Evolutionary conservation across 2,329 filamentous ascomycete species (phyloP).

Genomic region (Escovopsis sp.): DNA sequence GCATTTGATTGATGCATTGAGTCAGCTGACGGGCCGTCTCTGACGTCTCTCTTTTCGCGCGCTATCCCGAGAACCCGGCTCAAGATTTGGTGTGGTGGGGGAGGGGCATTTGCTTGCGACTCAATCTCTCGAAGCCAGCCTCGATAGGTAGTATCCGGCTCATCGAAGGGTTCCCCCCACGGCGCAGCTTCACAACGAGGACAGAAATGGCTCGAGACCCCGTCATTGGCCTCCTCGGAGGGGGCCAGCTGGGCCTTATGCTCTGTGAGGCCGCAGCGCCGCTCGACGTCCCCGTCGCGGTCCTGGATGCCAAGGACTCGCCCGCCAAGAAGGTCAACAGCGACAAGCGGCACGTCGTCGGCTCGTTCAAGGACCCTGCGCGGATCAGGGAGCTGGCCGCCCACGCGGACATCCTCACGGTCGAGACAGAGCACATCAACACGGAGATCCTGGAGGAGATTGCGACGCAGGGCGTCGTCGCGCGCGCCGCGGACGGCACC

Average conservation of each 20-base stretch:
- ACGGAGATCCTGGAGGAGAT: conserved; percentile 82
- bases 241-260: conserved; percentile 82
- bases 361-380: conserved; percentile 73
- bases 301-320: conserved; percentile 62
- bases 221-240: conserved; percentile 39
- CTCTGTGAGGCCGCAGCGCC: conserved; percentile 67
- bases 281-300: conserved; percentile 62
- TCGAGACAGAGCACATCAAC: conserved; percentile 92
- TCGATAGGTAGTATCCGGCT: neutral
- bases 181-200: no score
- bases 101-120: neutral
- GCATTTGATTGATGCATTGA: no score
- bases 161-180: neutral
- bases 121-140: conserved; percentile 10
- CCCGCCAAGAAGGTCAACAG: conserved; percentile 79
- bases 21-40: no score
- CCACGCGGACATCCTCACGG: conserved; percentile 66
- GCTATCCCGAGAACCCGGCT: no score
- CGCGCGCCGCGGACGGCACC: conserved; percentile 15
- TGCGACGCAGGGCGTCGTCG: conserved; percentile 45
- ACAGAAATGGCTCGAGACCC: conserved; percentile 12
- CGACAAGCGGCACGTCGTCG: conserved; percentile 59
- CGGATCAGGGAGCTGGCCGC: conserved; percentile 69
- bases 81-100: no score
- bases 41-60: no score